Conservation (phyloP, 164 flowering plant genomes). For the Macadamia tetraphylla region DNA sequence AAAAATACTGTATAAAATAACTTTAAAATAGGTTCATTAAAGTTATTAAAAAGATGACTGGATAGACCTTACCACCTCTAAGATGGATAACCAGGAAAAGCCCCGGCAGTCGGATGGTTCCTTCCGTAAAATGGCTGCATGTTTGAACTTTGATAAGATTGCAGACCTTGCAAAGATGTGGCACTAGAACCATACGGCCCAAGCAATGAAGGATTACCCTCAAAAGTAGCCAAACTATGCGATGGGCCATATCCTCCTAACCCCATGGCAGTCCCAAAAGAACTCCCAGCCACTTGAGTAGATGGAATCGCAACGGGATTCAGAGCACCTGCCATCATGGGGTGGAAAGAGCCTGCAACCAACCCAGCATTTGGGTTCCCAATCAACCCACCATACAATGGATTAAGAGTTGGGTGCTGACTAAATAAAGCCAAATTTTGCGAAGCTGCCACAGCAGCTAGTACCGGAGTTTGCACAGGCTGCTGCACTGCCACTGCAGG, state of each 20-base stretch:
- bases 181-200: slow-evolving; percentile 23
- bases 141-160: slow-evolving; percentile 20
- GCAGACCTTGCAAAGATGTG: slow-evolving; percentile 20
- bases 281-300: slow-evolving; percentile 9
- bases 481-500: background rate
- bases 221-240: slow-evolving; percentile 17
- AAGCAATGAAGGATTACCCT: slow-evolving; percentile 16
- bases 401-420: slow-evolving; percentile 28
- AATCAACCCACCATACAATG: slow-evolving; percentile 26
- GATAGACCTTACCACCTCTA: slow-evolving; percentile 31
- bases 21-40: background rate
- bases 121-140: slow-evolving; percentile 18
- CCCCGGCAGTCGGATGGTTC: slow-evolving; percentile 16
- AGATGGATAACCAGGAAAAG: slow-evolving; percentile 28
- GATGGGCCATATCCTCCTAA: slow-evolving; percentile 13
- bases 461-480: slow-evolving; percentile 15
- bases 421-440: slow-evolving; percentile 27
- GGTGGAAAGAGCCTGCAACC: slow-evolving; percentile 8
- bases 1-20: background rate
- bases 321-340: slow-evolving; percentile 23
- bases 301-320: slow-evolving; percentile 14
- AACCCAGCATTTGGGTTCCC: slow-evolving; percentile 12
- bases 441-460: slow-evolving; percentile 31
- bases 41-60: background rate
- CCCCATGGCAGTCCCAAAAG: slow-evolving; percentile 3